Percentiles rank a stretch among this genome's conserved stretches.
phyloP scores from a whole-genome alignment of 2,329 filamentous ascomycete genomes.

The Metarhizium album region DNA sequence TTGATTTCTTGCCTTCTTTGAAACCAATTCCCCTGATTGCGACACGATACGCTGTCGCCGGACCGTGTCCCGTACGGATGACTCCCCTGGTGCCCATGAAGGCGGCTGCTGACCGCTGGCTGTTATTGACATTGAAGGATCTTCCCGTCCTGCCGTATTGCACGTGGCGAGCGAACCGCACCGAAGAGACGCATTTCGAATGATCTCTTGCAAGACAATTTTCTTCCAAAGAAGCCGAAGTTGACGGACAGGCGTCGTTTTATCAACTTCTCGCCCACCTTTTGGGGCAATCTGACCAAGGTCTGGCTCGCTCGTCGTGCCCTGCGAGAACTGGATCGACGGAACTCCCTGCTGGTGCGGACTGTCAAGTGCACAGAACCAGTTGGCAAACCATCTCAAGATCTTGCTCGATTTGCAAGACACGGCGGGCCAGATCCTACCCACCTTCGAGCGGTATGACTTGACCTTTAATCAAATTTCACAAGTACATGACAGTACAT shows the following conservation, averaged over 20 bases:
- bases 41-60: too few relatives aligned
- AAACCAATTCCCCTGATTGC: too few relatives aligned
- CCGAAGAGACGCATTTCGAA: background rate
- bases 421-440: background rate
- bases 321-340: conserved; percentile 13
- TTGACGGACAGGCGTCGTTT: background rate
- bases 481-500: too few relatives aligned
- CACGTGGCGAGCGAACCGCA: background rate
- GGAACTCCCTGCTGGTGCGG: background rate
- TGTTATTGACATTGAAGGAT: too few relatives aligned
- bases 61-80: too few relatives aligned
- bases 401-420: background rate
- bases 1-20: too few relatives aligned
- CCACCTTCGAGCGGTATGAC: background rate
- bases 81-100: background rate
- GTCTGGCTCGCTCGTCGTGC: conserved; percentile 16
- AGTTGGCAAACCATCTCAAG: background rate
- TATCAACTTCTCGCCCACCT: conserved; percentile 14
- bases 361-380: background rate
- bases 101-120: background rate
- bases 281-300: conserved; percentile 18
- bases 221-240: background rate
- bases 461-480: too few relatives aligned
- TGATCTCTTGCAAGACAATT: background rate
- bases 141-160: background rate